Evolutionary conservation across 148 eudicot genomes (phyloP).

Genomic region (Dianthus caryophyllus): DNA sequence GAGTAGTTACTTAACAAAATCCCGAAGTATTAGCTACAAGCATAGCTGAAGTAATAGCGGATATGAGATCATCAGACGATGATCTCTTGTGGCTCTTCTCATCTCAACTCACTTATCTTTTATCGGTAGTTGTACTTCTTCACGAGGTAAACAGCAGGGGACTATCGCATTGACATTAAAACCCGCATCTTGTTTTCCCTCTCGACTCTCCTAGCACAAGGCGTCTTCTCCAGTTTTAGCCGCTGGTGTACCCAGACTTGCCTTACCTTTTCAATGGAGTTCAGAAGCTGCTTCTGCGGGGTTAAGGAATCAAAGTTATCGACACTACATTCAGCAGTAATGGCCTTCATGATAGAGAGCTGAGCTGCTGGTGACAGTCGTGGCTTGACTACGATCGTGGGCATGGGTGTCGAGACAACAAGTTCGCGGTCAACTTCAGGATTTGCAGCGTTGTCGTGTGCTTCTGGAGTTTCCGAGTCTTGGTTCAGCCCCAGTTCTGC

Average conservation of each 20-base stretch:
- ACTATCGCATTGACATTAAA: conserved; percentile 64
- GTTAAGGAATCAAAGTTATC: conserved; percentile 33
- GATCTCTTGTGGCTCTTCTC: conserved; percentile 30
- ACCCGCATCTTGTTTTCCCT: conserved; percentile 53
- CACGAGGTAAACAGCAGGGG: neutral
- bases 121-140: neutral
- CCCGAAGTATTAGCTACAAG: conserved; percentile 12
- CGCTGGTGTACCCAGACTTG: conserved; percentile 62
- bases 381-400: conserved; percentile 25
- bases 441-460: conserved; percentile 14
- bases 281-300: conserved; percentile 35
- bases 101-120: conserved; percentile 5
- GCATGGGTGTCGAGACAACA: conserved; percentile 36
- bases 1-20: neutral
- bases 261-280: conserved; percentile 75
- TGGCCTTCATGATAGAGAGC: conserved; percentile 39
- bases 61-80: conserved; percentile 33
- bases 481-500: conserved; percentile 26
- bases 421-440: conserved; percentile 38
- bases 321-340: conserved; percentile 30
- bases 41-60: conserved; percentile 18
- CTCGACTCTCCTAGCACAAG: conserved; percentile 65
- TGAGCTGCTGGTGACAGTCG: conserved; percentile 29
- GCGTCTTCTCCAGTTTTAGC: conserved; percentile 47
- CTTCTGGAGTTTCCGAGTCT: conserved; percentile 18